Evolutionary conservation across 768 basidiomycete genomes (phyloP).

Genomic region (Boletales sp.): DNA sequence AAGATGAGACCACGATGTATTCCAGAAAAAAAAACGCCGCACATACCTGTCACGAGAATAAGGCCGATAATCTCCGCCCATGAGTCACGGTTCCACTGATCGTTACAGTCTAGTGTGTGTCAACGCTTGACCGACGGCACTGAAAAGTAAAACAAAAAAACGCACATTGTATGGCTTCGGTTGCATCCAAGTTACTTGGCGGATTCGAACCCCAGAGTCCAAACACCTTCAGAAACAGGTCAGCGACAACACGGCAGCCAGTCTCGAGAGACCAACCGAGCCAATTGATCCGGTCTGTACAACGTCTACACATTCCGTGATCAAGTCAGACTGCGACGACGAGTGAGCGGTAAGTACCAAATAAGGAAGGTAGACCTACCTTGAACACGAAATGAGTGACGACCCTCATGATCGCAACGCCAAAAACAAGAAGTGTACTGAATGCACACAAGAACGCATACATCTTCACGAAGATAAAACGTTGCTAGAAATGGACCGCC

Average conservation of each 20-base stretch:
- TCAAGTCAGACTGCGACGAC: constrained; percentile 47
- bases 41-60: constrained; percentile 52
- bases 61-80: constrained; percentile 66
- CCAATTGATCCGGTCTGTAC: constrained; percentile 32
- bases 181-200: constrained; percentile 24
- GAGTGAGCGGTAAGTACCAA: not conserved
- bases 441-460: constrained; percentile 52
- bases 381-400: constrained; percentile 68
- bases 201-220: constrained; percentile 53
- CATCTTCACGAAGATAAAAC: constrained; percentile 45
- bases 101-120: constrained; percentile 52
- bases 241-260: not conserved
- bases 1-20: not conserved
- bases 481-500: constrained; percentile 42
- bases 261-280: constrained; percentile 26
- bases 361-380: constrained; percentile 34
- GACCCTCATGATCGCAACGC: constrained; percentile 49
- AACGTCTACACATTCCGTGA: constrained; percentile 49
- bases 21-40: too few species aligned
- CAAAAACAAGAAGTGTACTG: constrained; percentile 48
- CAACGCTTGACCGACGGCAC: constrained; percentile 6
- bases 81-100: constrained; percentile 59
- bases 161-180: constrained; percentile 49
- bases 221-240: constrained; percentile 34
- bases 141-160: not conserved